Conservation (phyloP, 208 protist genomes). For the Crithidia fasciculata region DNA sequence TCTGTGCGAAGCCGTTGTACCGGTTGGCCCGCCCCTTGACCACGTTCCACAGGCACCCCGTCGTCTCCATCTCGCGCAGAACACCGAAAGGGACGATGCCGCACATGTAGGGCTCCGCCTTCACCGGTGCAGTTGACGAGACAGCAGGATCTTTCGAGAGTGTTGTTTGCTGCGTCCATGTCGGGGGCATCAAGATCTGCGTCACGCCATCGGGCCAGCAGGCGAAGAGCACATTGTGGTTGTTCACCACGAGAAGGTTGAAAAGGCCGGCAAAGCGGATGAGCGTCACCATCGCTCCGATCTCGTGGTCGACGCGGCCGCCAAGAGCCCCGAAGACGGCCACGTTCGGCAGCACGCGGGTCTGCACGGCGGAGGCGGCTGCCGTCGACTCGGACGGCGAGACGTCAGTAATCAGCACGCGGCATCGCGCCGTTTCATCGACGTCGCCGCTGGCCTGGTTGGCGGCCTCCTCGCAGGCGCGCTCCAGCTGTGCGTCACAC, state of each 20-base stretch:
- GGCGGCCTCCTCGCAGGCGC: constrained; percentile 7
- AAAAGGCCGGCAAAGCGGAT: constrained; percentile 33
- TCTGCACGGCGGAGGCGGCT: constrained; percentile 1
- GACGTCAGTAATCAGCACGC: constrained; percentile 3
- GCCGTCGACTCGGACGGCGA: neutral
- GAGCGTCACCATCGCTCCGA: constrained; percentile 47
- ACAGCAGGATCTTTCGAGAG: constrained; percentile 5
- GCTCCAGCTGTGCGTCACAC: constrained; percentile 3
- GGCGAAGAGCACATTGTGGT: constrained; percentile 65
- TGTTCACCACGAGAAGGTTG: constrained; percentile 50
- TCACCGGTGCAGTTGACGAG: neutral
- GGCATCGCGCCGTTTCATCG: constrained; percentile 18
- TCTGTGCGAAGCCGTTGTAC: constrained; percentile 60
- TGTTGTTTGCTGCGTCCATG: constrained; percentile 6
- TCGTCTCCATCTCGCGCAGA: constrained; percentile 70
- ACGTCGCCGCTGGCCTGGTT: constrained; percentile 14
- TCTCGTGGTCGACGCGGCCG: constrained; percentile 84
- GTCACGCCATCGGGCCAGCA: constrained; percentile 79
- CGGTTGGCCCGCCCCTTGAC: constrained; percentile 45
- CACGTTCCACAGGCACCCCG: constrained; percentile 72
- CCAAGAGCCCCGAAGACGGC: constrained; percentile 66
- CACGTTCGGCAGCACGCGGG: constrained; percentile 61
- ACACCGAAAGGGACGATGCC: constrained; percentile 70
- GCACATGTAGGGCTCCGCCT: constrained; percentile 40
- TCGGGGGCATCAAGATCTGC: constrained; percentile 28